Base-by-base conservation (phyloP, 73 alveolate genomes). In the Paramecium sexaurelia region DNA sequence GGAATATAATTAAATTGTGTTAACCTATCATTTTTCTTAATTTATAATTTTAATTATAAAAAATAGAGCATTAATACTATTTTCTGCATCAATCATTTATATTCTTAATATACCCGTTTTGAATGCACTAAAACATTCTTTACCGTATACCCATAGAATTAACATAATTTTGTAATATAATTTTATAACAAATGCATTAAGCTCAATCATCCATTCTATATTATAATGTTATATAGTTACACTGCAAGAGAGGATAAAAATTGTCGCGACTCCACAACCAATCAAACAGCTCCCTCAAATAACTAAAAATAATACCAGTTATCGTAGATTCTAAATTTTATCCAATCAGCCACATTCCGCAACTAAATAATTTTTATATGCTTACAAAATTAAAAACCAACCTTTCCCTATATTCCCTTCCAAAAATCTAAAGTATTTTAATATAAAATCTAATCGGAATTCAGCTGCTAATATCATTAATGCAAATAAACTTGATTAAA, bases 321-420 rank as follows among this genome's bases (percentile, higher is more conserved):
- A 71, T 71, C 13, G 83, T 29, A 11, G 83, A 22, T 32, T 20
- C 43, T 27, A 33, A 71, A 35, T 7, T 40, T 1, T 71, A 27
- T 13, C 73, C 73, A 22, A 78, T 39, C 90, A 78, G 9, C 90
- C 90, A 78, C 68, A 43, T 78, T 29, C 90, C 90, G 22, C 61
- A 32, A 45, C 90, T 78, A 40, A 24, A 22, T 32, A 73, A 13
- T 13, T 36, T 9, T 35, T 19, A 78, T 78, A 43, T 29, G 17
- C 7, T 41, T 78, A 78, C 90, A 78, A 78, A 40, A 41, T 45
- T 61, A 78, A 45, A 78, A 78, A 78, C 68, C 68, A 39, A 7
- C 90, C 90, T 45, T 78, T 78, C 17, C 90, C 90, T 39, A 78
- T 37, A 19, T 39, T 37, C 1, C 90, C 90, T 78, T 78, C 90